These are phyloP conservation scores for Fusarium solani-melongenae DNA, from an alignment of 2,329 filamentous ascomycete genomes.

Conservation along the genomic window DNA sequence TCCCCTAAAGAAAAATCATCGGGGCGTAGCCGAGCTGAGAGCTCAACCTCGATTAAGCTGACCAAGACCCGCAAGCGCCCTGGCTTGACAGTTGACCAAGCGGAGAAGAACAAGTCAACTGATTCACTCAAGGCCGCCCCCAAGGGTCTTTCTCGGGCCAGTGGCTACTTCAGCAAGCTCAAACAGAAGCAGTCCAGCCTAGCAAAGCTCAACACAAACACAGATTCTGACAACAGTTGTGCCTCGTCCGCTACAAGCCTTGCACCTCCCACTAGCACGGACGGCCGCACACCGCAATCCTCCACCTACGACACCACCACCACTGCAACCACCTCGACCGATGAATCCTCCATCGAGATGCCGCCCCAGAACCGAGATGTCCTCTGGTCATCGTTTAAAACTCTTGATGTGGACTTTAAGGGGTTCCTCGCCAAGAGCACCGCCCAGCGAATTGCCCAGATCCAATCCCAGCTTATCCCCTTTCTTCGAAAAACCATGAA, in stretches of 20 bases:
- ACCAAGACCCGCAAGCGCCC: slow-evolving; percentile 43
- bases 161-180: slow-evolving; percentile 63
- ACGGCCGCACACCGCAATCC: slow-evolving; percentile 53
- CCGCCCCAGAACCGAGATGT: slow-evolving; percentile 59
- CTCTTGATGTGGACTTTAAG: slow-evolving; percentile 60
- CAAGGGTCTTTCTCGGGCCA: slow-evolving; percentile 56
- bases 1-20: slow-evolving; percentile 36
- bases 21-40: slow-evolving; percentile 41
- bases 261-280: slow-evolving; percentile 52
- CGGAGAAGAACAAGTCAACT: slow-evolving; percentile 37
- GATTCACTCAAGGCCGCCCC: slow-evolving; percentile 53
- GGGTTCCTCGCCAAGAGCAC: slow-evolving; percentile 78
- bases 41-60: slow-evolving; percentile 38
- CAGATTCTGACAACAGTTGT: slow-evolving; percentile 56
- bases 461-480: slow-evolving; percentile 78
- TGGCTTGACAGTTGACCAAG: slow-evolving; percentile 43
- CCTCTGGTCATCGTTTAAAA: slow-evolving; percentile 66
- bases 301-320: slow-evolving; percentile 54
- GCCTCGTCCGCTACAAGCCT: slow-evolving; percentile 60
- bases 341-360: slow-evolving; percentile 61
- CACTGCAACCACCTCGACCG: slow-evolving; percentile 50
- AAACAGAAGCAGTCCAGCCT: slow-evolving; percentile 56
- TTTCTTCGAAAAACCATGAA: slow-evolving; percentile 78
- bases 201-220: slow-evolving; percentile 51
- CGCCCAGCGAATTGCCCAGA: slow-evolving; percentile 78